These are phyloP conservation scores for Lupinus albus DNA, from an alignment of 306 rosid genomes.

Conservation along the genomic window DNA sequence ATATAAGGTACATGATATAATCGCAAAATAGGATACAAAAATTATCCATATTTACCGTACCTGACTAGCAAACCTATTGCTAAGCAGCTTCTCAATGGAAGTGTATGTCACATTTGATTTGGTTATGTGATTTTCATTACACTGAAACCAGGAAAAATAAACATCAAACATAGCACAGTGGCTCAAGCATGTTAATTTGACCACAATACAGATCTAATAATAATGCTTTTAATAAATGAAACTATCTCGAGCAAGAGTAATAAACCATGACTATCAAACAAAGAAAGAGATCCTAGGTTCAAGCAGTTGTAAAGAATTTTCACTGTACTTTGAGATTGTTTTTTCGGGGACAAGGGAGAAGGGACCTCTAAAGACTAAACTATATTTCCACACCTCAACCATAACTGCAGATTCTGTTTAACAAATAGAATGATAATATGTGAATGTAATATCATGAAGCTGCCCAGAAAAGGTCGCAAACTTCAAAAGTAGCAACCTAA, in stretches of 20 bases:
- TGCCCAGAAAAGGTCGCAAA: not conserved
- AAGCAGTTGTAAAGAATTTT: not conserved
- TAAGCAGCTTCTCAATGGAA: conserved; percentile 74
- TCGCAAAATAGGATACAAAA: conserved; percentile 22
- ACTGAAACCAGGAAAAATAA: conserved; percentile 53
- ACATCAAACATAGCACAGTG: conserved; percentile 2
- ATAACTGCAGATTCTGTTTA: not conserved
- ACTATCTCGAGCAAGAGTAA: conserved; percentile 26
- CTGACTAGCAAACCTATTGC: conserved; percentile 81
- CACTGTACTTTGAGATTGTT: not conserved
- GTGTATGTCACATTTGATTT: conserved; percentile 49
- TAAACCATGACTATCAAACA: conserved; percentile 17
- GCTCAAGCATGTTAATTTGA: conserved; percentile 28
- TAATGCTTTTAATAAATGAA: conserved; percentile 2
- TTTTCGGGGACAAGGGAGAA: too few species aligned
- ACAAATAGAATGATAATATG: not conserved
- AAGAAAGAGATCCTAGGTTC: conserved; percentile 8
- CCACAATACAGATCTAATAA: conserved; percentile 15
- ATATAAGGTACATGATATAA: conserved; percentile 16
- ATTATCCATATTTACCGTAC: conserved; percentile 46
- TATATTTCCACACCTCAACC: conserved; percentile 5
- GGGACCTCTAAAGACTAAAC: not conserved
- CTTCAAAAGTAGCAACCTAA: not conserved
- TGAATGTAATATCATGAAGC: not conserved
- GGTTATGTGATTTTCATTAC: conserved; percentile 39